Evolutionary conservation across 805 yeast species (phyloP), one percentile per base, ranked within the genome.

Genomic region (Candida cerambycidarum): DNA sequence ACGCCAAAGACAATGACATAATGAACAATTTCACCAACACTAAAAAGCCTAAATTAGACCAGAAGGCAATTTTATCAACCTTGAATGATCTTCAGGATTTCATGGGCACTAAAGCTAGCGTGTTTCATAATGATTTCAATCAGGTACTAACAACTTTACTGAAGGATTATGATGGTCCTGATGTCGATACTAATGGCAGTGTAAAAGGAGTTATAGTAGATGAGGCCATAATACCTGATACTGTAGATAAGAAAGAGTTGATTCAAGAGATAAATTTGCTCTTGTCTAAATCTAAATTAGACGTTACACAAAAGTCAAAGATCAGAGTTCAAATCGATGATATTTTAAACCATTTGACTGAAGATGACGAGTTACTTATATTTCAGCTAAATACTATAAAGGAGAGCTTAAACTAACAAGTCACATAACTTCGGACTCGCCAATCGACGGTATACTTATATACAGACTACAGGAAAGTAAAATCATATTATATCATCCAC

Each of bases 401-500:
- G 13, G 23, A 29, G 10, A n/a, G 16, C 3, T 29, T 35, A 12
- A n/a, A n/a, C n/a, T n/a, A n/a, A n/a, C n/a, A n/a, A n/a, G n/a
- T n/a, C n/a, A n/a, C n/a, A n/a, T n/a, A n/a, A n/a, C n/a, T n/a
- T n/a, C n/a, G n/a, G n/a, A n/a, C n/a, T n/a, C n/a, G n/a, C n/a
- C n/a, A n/a, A n/a, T n/a, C n/a, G n/a, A n/a, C n/a, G n/a, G n/a
- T n/a, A n/a, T n/a, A n/a, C n/a, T n/a, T n/a, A n/a, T n/a, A n/a
- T n/a, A n/a, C n/a, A n/a, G n/a, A n/a, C n/a, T n/a, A n/a, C n/a
- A n/a, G n/a, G n/a, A n/a, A n/a, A n/a, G 9, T 11, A 25, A 7
- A 10, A 25, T n/a, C n/a, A 43, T 23, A 67, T 35, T 6, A 66
- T 59, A 56, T 82, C 85, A 45, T 78, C 84, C 28, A 86, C 88